These are phyloP conservation scores for Yarrowia phangngaensis DNA, from an alignment of 805 yeast genomes.

Conservation along the genomic window DNA sequence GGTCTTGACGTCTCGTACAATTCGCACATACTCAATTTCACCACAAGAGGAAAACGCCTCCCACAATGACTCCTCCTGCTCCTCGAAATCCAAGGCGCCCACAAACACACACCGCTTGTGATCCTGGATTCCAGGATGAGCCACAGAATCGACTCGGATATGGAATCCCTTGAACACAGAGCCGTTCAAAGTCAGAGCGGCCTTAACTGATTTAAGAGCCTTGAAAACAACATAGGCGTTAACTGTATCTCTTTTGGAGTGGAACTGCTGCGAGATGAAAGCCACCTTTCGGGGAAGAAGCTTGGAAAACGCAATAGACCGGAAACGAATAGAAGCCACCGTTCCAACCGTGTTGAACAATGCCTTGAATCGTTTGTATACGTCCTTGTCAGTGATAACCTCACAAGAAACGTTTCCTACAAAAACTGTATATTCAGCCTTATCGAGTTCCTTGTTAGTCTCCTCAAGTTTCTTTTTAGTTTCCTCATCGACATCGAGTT, in stretches of 20 bases:
- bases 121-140: slow-evolving; percentile 85
- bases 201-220: slow-evolving; percentile 45
- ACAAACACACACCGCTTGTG: slow-evolving; percentile 80
- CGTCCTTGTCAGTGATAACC: slow-evolving; percentile 60
- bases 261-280: slow-evolving; percentile 71
- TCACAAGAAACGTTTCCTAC: slow-evolving; percentile 75
- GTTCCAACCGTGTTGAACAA: slow-evolving; percentile 50
- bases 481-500: slow-evolving; percentile 34
- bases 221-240: slow-evolving; percentile 85
- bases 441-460: slow-evolving; percentile 72
- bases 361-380: slow-evolving; percentile 60
- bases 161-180: slow-evolving; percentile 66
- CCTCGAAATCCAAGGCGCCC: slow-evolving; percentile 92
- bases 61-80: slow-evolving; percentile 86
- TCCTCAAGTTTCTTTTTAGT: slow-evolving; percentile 40
- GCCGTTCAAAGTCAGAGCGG: slow-evolving; percentile 58
- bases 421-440: slow-evolving; percentile 80
- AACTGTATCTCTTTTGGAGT: slow-evolving; percentile 70
- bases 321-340: slow-evolving; percentile 76
- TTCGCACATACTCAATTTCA: slow-evolving; percentile 80
- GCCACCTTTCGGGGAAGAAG: slow-evolving; percentile 91
- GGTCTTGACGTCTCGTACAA: slow-evolving; percentile 87
- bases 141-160: slow-evolving; percentile 85
- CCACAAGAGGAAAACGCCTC: slow-evolving; percentile 64
- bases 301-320: slow-evolving; percentile 87